Evolutionary conservation across 2,329 filamentous ascomycete genomes (phyloP), one percentile per base, ranked within the genome.

Genomic region (Monosporascus sp.): DNA sequence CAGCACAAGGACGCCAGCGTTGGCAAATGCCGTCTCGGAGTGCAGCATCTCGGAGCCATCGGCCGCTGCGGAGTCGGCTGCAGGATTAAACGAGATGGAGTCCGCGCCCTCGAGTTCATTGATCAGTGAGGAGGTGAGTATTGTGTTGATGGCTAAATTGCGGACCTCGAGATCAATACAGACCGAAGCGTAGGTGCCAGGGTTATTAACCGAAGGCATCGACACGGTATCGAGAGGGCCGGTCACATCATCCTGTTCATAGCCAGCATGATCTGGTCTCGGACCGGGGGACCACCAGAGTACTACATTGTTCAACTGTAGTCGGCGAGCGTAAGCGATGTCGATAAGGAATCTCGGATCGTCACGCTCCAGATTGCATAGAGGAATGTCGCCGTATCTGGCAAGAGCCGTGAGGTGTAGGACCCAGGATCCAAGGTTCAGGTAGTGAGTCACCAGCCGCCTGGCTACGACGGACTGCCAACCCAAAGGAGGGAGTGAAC

Each of bases 141-240:
- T 95, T 0, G 95, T 99, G 73, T 99, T 99, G 74, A 99, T 97
- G 5, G 91, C 88, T 16, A 99, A 80, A 65, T 99, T 99, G 46
- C 92, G 89, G 48, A 99, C 84, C 57, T 95, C 91, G 16, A 99
- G 74, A 62, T 99, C 94, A 57, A 99, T 94, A 67, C 94, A 99
- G 3, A 99, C 94, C 0, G 93, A 96, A 1, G 92, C 88, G 69
- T 96, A 99, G 0, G 93, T 95, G 41, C 92, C 93, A 0, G 93
- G 89, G 49, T 91, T 93, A 68, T 99, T 99, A 68, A 96, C 84
- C 16, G 87, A 87, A 1, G 94, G 93, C 91, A 97, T 96, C 55
- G 90, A 86, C 16, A 96, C 89, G 11, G 82, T 88, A 60, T 99
- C 93, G 27, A 97, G 79, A 2, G 89, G 83, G 0, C 89, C 89